These are phyloP conservation scores for Yamadazyma scolyti DNA, from an alignment of 805 yeast genomes.

Conservation along the genomic window DNA sequence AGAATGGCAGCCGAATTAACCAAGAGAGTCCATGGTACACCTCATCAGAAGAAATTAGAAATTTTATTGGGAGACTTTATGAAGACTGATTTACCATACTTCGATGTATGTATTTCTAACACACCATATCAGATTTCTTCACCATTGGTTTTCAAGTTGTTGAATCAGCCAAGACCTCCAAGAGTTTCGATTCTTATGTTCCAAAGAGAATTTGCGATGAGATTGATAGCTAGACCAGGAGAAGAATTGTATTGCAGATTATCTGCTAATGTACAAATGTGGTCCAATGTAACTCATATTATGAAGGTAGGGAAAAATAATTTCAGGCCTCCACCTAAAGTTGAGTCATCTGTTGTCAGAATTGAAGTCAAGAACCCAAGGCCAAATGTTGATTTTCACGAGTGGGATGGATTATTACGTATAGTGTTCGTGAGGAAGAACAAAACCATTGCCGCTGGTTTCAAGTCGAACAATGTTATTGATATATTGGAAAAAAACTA, in stretches of 20 bases:
- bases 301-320: constrained; percentile 98
- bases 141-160: constrained; percentile 87
- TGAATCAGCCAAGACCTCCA: constrained; percentile 91
- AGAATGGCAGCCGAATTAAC: constrained; percentile 99
- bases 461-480: constrained; percentile 75
- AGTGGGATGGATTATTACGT: constrained; percentile 95
- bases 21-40: constrained; percentile 96
- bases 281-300: constrained; percentile 98
- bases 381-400: constrained; percentile 90
- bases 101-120: constrained; percentile 93
- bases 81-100: constrained; percentile 91
- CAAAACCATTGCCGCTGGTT: constrained; percentile 89
- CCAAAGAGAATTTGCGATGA: constrained; percentile 93
- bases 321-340: constrained; percentile 98
- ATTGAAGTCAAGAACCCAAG: constrained; percentile 89
- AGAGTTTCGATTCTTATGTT: constrained; percentile 94
- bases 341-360: constrained; percentile 93
- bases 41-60: constrained; percentile 85
- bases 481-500: constrained; percentile 86
- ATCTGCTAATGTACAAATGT: constrained; percentile 97
- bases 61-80: constrained; percentile 93
- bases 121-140: constrained; percentile 98
- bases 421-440: constrained; percentile 92
- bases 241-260: constrained; percentile 88
- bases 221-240: constrained; percentile 95